Conservation (phyloP, 2,329 filamentous ascomycete species). For the Neopestalotiopsis rosae region DNA sequence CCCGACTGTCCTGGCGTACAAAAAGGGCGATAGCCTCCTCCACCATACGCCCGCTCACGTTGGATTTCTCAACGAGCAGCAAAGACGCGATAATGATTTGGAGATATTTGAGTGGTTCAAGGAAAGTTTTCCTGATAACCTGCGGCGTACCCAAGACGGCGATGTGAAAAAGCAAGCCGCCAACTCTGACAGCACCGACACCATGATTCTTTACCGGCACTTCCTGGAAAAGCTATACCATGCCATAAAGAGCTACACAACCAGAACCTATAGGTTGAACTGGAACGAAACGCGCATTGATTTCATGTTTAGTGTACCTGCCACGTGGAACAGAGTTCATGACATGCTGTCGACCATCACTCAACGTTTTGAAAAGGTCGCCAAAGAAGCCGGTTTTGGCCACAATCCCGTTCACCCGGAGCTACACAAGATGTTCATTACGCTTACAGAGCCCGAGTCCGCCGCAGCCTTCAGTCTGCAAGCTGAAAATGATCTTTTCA, state of each 20-base stretch:
- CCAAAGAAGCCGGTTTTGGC: neutral
- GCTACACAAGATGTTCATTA: neutral
- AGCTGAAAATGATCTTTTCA: neutral
- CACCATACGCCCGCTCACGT: neutral
- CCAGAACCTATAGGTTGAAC: neutral
- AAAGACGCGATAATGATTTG: neutral
- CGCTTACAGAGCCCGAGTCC: neutral
- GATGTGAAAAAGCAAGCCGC: neutral
- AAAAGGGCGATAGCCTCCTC: neutral
- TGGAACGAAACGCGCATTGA: neutral
- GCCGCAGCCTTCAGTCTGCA: neutral
- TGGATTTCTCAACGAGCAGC: neutral
- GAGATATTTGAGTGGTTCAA: neutral
- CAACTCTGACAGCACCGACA: neutral
- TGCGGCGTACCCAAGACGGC: neutral
- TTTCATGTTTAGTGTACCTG: neutral
- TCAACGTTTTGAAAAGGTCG: neutral
- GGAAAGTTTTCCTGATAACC: neutral
- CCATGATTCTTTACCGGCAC: neutral
- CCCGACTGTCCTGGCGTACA: neutral
- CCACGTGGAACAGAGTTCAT: neutral
- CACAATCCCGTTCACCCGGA: rapidly evolving
- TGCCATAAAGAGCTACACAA: neutral
- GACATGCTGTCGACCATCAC: neutral
- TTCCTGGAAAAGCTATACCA: neutral